Evolutionary conservation across 331 rosid species (phyloP), one percentile per base, ranked within the genome.

Genomic region (Acacia concinna): DNA sequence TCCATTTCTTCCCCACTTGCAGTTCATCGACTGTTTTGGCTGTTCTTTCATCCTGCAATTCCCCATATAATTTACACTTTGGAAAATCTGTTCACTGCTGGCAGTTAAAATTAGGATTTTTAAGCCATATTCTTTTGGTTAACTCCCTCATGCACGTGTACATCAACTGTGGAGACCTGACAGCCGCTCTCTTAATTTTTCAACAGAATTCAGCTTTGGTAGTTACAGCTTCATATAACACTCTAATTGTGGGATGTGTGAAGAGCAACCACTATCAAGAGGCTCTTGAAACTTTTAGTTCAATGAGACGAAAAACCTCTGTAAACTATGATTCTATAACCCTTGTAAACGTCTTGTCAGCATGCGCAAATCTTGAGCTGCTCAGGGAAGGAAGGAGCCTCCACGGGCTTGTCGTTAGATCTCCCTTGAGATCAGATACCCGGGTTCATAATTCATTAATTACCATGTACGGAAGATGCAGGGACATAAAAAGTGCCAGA

Each of bases 51-150:
- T 89, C 92, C 54, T 86, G 92, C 66, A 47, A 35, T 68, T 89
- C 86, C 54, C 74, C 67, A 6, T 54, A 66, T 38, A 73, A 40
- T 87, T 80, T 85, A 70, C 23, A 30, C 38, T 84, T 87, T 41
- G 89, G 93, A 65, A 87, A 83, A 79, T 87, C 89, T 18, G 69
- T 87, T 81, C 93, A 89, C 81, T 81, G 85, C 84, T 87, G 89
- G 90, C 87, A 85, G 79, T 74, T 87, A 66, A 89, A 89, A 81
- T 79, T 79, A 35, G 89, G 93, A 35, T 60, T 89, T 83, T 41
- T 82, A 43, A 79, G 76, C 59, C 77, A 87, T 30, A 65, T 83
- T 82, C 80, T 86, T 62, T 67, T 74, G 64, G 71, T 86, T 47
- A 89, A 86, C 81, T 63, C 25, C 65, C 87, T 89, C 83, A 84